Evolutionary conservation across 441 rosid species (phyloP).

Genomic region (Populus hybrid): DNA sequence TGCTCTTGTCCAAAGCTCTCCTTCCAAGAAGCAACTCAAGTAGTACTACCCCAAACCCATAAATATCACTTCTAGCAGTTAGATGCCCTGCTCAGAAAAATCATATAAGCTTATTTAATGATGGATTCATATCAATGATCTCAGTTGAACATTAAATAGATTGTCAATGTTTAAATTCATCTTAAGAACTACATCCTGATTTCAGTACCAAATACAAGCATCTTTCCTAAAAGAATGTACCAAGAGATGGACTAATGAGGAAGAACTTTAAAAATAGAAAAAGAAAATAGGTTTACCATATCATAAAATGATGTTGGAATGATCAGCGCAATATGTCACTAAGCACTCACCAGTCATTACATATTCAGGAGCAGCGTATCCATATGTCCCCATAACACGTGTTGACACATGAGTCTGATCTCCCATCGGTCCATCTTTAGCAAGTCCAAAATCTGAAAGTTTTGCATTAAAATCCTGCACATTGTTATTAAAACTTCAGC

Average conservation of each 20-base stretch:
- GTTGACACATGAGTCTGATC: conserved; percentile 99
- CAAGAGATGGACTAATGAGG: not conserved
- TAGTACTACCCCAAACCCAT: conserved; percentile 90
- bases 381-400: conserved; percentile 97
- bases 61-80: conserved; percentile 93
- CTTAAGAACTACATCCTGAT: not conserved
- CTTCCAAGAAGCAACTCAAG: conserved; percentile 96
- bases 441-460: conserved; percentile 97
- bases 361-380: conserved; percentile 98
- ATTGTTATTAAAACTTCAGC: conserved; percentile 25
- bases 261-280: not conserved
- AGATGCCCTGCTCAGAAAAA: conserved; percentile 63
- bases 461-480: conserved; percentile 83
- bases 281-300: not conserved
- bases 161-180: not conserved
- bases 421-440: conserved; percentile 98
- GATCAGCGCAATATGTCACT: not conserved
- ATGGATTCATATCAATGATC: not conserved
- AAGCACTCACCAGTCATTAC: conserved; percentile 82
- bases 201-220: not conserved
- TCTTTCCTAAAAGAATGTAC: not conserved
- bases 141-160: not conserved
- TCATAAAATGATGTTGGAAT: not conserved
- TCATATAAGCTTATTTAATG: conserved; percentile 3
- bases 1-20: conserved; percentile 91